phyloP scores from a whole-genome alignment of 805 yeast genomes.

The Myxozyma kluyveri region DNA sequence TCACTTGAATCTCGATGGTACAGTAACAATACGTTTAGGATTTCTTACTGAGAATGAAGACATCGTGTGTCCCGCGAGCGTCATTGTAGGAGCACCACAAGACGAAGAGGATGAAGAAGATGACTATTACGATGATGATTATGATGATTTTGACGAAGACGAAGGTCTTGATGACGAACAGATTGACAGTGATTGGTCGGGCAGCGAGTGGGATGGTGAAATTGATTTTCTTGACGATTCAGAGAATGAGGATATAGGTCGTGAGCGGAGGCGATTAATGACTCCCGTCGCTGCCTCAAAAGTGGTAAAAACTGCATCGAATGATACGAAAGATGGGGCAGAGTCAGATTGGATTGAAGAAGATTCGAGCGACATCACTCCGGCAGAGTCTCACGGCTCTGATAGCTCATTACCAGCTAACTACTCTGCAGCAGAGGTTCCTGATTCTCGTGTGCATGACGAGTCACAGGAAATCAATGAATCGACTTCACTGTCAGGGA shows the following conservation, averaged over 20 bases:
- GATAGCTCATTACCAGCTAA: too few species aligned
- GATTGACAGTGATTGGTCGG: neutral
- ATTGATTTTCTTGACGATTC: neutral
- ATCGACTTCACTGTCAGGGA: neutral
- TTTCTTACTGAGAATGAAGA: slow-evolving; percentile 8
- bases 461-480: neutral
- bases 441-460: neutral
- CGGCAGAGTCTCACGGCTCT: neutral
- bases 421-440: neutral
- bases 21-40: slow-evolving; percentile 23
- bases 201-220: slow-evolving; percentile 2
- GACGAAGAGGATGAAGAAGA: slow-evolving; percentile 26
- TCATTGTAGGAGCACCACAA: slow-evolving; percentile 13
- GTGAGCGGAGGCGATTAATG: slow-evolving; percentile 2
- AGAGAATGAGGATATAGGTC: neutral
- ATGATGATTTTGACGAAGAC: slow-evolving; percentile 6
- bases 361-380: slow-evolving; percentile 4
- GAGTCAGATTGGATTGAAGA: slow-evolving; percentile 23
- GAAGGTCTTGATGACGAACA: slow-evolving; percentile 3
- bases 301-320: neutral
- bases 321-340: slow-evolving; percentile 4
- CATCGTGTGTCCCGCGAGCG: slow-evolving; percentile 23
- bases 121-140: slow-evolving; percentile 18
- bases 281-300: neutral
- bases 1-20: slow-evolving; percentile 22